Evolutionary conservation across 805 yeast genomes (phyloP), one percentile per base, ranked within the genome.

Genomic region (Candida coleopterorum): DNA sequence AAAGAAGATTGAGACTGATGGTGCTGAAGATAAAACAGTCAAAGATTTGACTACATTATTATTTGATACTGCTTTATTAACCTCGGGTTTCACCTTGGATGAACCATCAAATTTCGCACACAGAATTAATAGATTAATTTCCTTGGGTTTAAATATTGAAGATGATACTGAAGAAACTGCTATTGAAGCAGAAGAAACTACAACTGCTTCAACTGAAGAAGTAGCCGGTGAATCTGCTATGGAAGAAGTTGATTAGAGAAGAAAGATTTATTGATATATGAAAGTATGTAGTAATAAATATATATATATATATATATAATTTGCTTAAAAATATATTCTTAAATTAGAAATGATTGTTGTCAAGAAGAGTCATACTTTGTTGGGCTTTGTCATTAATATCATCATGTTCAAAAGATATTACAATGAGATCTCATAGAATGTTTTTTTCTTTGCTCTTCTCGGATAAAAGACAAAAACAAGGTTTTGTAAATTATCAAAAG

Each of bases 221-320:
- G 80, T 78, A 44, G 79, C 81, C 56, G 88, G 80, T 60, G 96
- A 87, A 74, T 81, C 94, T 47, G 95, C 88, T 60, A 93, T 90
- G 98, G 98, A 90, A 79, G 98, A 90, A 75, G 97, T 90, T 67
- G 98, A 90, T 72, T 90, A 85, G 52, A 18, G n/a, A n/a, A n/a
- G n/a, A n/a, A n/a, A n/a, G n/a, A n/a, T n/a, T n/a, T n/a, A n/a
- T n/a, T 10, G 4, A 9, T 4, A 17, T 6, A 14, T 25, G 28
- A 12, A 12, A 7, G 17, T 30, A 11, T 29, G 17, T 29, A 5
- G 6, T 6, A 7, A n/a, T 29, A 6, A 15, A 22, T 6, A 18
- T 7, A 29, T 30, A 30, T 9, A 20, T 29, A 29, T 18, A 28
- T 28, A 28, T n/a, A 29, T n/a, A n/a, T 4, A 23, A 18, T 29